Evolutionary conservation across 73 alveolate species (phyloP).

Genomic region (Effrenium voratum): DNA sequence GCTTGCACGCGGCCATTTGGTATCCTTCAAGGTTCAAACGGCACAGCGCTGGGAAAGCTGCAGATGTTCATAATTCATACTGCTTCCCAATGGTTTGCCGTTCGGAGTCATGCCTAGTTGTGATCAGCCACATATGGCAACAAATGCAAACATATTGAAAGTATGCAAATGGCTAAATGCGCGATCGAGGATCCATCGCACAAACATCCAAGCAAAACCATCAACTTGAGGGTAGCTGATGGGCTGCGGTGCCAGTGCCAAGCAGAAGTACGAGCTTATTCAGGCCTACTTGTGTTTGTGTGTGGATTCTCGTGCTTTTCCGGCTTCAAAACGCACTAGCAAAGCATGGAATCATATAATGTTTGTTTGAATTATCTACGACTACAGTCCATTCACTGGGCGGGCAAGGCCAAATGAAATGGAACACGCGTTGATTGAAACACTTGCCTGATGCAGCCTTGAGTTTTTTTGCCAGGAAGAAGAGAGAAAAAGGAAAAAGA

Average conservation of each 20-base stretch:
- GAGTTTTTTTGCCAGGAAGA: neutral
- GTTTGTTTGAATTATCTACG: neutral
- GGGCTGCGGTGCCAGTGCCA: slow-evolving; percentile 85
- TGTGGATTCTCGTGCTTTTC: neutral
- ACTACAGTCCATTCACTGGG: neutral
- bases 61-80: neutral
- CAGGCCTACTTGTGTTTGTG: neutral
- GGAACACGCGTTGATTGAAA: neutral
- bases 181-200: neutral
- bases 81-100: neutral
- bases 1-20: too few relatives aligned
- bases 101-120: too few relatives aligned
- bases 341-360: neutral
- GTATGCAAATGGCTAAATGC: neutral
- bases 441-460: neutral
- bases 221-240: neutral
- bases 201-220: neutral
- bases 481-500: neutral
- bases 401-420: neutral
- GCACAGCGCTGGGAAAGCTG: neutral
- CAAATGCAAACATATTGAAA: neutral
- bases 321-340: neutral
- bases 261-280: neutral
- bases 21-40: neutral
- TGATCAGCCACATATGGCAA: neutral